Evolutionary conservation across 345 rosid genomes (phyloP), one percentile per base, ranked within the genome.

Genomic region (Populus tremula): DNA sequence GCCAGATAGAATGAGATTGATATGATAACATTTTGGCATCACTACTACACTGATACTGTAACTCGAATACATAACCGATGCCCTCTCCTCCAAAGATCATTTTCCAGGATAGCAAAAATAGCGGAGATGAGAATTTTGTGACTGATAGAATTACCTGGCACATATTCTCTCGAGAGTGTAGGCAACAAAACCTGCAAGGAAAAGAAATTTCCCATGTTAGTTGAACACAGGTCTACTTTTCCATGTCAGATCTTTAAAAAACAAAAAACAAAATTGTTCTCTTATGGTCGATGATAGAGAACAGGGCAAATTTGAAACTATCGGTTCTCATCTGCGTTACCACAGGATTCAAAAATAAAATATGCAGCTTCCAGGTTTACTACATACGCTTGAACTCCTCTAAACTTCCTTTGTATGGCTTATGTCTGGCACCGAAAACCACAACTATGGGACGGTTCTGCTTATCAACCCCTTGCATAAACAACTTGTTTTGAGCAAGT

Each of bases 341-440:
- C 33, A 29, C 23, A 45, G 27, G 47, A 38, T 49, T 59, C 41
- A 31, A 25, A 67, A 35, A 25, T 49, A 17, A 11, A n/a, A 39
- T 23, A 10, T 54, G 74, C 35, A 68, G 64, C 53, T 70, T 50
- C 67, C 3, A 56, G 38, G 36, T 23, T 13, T 67, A 18, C 8
- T 31, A 74, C 92, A 59, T 82, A 92, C 96, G 94, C 82, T 95
- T 93, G 86, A 95, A 84, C 74, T 93, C 99, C 31, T 93, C 96
- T 1, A 86, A 79, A 74, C 68, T 86, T 77, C 90, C 87, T 82
- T 93, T 91, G 47, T 85, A 78, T 8, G 93, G 94, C 81, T 84
- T 84, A 69, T 93, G 99, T 72, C 88, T 89, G 68, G 82, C 87
- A 13, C 92, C 98, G 72, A 83, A 78, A 76, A 49, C 82, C 64